phyloP scores from a whole-genome alignment of 2,329 filamentous ascomycete species.

The Fusarium sp. region DNA sequence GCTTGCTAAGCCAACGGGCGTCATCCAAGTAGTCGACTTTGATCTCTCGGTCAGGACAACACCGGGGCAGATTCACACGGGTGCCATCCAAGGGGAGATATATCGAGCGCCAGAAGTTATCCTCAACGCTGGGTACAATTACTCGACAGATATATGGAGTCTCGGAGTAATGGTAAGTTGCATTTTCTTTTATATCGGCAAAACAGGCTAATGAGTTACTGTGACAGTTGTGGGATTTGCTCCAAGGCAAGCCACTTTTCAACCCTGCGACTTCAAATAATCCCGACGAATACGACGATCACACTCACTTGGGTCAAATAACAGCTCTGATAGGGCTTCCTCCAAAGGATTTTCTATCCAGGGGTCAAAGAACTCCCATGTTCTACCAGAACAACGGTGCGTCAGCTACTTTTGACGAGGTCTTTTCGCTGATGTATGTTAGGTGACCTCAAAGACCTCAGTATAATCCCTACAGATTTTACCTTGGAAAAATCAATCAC shows the following conservation, averaged over 20 bases:
- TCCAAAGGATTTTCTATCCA: background rate
- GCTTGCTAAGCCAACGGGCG: constrained; percentile 23
- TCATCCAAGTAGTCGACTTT: constrained; percentile 38
- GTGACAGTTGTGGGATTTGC: constrained; percentile 22
- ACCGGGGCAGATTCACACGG: constrained; percentile 8
- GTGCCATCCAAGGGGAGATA: constrained; percentile 28
- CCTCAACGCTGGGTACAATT: constrained; percentile 35
- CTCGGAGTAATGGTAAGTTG: constrained; percentile 37
- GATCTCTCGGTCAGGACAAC: constrained; percentile 15
- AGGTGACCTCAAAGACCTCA: constrained; percentile 8
- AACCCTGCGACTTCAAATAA: background rate
- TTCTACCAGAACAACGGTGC: constrained; percentile 12
- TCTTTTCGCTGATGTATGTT: background rate
- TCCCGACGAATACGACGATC: constrained; percentile 10
- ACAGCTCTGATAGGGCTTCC: constrained; percentile 11
- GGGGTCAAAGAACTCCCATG: constrained; percentile 21
- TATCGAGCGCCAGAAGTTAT: constrained; percentile 42
- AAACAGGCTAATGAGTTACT: background rate
- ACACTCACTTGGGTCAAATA: constrained; percentile 21
- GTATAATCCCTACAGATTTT: background rate
- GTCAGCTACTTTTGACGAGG: background rate
- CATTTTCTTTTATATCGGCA: rapidly evolving
- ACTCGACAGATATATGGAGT: constrained; percentile 40
- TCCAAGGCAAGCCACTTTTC: constrained; percentile 20
- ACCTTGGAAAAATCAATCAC: background rate